These are phyloP conservation scores for Miamiensis avidus DNA, from an alignment of 169 alveolate genomes.

Conservation along the genomic window DNA sequence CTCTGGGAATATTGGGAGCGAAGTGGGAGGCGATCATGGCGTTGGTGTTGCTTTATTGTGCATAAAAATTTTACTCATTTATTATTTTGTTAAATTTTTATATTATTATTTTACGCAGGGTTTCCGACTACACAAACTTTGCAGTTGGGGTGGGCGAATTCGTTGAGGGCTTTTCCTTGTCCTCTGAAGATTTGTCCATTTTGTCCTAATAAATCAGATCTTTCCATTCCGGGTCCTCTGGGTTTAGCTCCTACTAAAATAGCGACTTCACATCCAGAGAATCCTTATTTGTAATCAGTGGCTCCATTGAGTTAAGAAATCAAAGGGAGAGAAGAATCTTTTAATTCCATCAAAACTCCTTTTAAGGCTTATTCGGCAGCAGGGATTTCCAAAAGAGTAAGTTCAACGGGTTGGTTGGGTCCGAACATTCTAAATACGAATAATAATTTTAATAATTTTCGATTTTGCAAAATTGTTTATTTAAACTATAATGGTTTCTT, in stretches of 20 bases:
- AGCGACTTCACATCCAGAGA: constrained; percentile 75
- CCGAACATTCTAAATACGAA: constrained; percentile 19
- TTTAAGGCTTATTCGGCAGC: constrained; percentile 33
- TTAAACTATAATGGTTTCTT: no score
- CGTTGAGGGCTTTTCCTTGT: constrained; percentile 75
- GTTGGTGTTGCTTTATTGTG: constrained; percentile 66
- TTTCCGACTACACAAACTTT: constrained; percentile 83
- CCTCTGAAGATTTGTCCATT: constrained; percentile 73
- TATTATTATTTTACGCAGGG: constrained; percentile 44
- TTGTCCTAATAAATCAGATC: constrained; percentile 74
- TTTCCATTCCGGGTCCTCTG: constrained; percentile 87
- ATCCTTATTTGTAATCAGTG: constrained; percentile 69
- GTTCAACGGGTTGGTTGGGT: constrained; percentile 2
- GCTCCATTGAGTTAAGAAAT: constrained; percentile 56
- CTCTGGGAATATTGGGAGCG: constrained; percentile 69
- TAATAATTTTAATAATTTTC: no score
- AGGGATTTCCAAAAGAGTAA: constrained; percentile 16
- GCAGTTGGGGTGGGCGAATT: constrained; percentile 68
- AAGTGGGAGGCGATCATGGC: constrained; percentile 59
- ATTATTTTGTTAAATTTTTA: no score
- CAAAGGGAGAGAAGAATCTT: constrained; percentile 75
- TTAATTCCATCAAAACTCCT: constrained; percentile 74
- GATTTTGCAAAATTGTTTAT: no score
- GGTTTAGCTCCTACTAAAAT: constrained; percentile 84
- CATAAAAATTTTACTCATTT: no score